These are phyloP conservation scores for Oenanthe sinensis DNA, from an alignment of 129 eudicot genomes.

Conservation along the genomic window DNA sequence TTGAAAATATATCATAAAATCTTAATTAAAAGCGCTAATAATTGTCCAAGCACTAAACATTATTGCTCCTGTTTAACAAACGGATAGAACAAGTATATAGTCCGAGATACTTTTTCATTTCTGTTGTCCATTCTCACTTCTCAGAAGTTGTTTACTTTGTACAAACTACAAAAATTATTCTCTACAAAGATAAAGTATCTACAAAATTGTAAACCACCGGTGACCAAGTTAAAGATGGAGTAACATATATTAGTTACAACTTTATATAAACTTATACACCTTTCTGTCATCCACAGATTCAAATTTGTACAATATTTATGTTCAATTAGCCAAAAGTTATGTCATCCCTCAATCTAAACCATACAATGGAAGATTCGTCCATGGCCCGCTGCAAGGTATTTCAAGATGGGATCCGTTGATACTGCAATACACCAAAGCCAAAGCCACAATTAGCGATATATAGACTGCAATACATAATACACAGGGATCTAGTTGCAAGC, in stretches of 20 bases:
- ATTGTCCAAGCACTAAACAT: no score
- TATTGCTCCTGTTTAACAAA: no score
- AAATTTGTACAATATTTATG: not conserved
- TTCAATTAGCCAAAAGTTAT: not conserved
- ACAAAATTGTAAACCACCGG: not conserved
- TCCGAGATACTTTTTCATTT: no score
- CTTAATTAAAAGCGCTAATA: no score
- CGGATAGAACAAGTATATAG: no score
- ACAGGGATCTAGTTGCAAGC: not conserved
- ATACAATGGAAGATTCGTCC: not conserved
- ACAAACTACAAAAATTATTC: not conserved
- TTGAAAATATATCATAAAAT: no score
- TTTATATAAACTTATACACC: not conserved
- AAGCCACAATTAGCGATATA: not conserved
- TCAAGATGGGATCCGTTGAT: not conserved
- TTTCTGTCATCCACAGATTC: not conserved
- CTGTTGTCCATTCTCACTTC: not conserved
- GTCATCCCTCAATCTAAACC: not conserved
- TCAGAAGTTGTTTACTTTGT: not conserved
- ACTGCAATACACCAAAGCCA: not conserved
- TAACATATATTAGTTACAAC: not conserved
- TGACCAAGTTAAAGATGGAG: not conserved
- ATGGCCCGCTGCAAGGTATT: not conserved
- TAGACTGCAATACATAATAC: not conserved
- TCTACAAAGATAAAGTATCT: not conserved